Evolutionary conservation across 208 protist genomes (phyloP).

Genomic region (Leishmania mexicana): DNA sequence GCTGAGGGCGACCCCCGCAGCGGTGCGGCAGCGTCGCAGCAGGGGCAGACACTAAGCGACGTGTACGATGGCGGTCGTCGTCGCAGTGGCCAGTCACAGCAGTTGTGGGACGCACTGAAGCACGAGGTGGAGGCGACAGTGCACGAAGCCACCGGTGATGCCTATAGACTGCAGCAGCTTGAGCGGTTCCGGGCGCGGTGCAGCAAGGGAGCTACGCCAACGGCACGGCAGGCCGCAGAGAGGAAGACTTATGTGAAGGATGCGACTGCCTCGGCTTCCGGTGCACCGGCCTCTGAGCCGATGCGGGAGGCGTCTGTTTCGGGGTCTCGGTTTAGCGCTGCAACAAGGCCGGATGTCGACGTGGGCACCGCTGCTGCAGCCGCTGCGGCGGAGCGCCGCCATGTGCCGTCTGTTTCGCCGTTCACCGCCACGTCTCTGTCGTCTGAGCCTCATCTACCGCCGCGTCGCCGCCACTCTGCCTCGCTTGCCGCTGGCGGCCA

Average conservation of each 20-base stretch:
- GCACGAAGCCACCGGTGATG: constrained; percentile 66
- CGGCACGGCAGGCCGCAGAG: not conserved
- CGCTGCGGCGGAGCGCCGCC: not conserved
- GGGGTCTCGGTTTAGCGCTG: not conserved
- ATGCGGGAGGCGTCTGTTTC: not conserved
- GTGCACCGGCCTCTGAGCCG: not conserved
- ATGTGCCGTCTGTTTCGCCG: not conserved
- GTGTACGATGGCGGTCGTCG: not conserved
- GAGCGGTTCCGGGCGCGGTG: constrained; percentile 44
- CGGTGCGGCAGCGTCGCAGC: not conserved
- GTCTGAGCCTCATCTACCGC: constrained; percentile 5
- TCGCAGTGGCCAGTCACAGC: constrained; percentile 35
- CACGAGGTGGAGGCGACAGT: constrained; percentile 59
- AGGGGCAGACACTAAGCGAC: not conserved
- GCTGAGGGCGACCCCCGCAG: not conserved
- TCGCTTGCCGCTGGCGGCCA: constrained; percentile 19
- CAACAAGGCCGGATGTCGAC: not conserved
- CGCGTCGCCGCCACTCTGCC: constrained; percentile 6
- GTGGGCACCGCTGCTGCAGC: not conserved
- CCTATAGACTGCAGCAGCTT: constrained; percentile 74
- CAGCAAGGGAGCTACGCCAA: constrained; percentile 5
- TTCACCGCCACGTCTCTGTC: not conserved
- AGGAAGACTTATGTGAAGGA: not conserved
- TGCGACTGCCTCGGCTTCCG: not conserved
- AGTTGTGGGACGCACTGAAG: constrained; percentile 66